Base-by-base conservation (phyloP, 345 rosid genomes). In the Populus tremula region DNA sequence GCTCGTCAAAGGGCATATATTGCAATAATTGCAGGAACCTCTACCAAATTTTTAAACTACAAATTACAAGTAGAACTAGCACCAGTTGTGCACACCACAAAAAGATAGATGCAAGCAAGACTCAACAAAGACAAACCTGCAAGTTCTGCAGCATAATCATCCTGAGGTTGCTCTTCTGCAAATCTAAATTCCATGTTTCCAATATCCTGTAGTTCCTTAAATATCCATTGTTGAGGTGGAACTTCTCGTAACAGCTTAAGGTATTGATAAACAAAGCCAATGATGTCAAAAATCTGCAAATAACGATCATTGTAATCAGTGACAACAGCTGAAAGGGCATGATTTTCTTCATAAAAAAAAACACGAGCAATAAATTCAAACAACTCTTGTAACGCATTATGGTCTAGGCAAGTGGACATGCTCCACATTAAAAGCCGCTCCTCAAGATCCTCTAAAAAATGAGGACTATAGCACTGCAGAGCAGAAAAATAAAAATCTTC, bases 161-260 rank as follows among this genome's bases (percentile, higher is more conserved):
- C 99, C 82, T 91, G 98, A 78, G 97, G 89, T 85, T 90, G 92
- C 82, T 96, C 96, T 89, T 96, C 99, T 41, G 96, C 93, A 88
- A 90, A 96, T 79, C 89, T 89, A 53, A 96, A 93, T 78, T 92
- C 98, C 94, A 96, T 87, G 86, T 92, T 92, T 54, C 90, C 94
- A 82, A 96, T 96, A 87, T 92, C 93, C 80, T 96, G 96, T 75
- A 96, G 91, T 83, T 96, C 99, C 87, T 93, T 92, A 80, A 93
- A 96, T 86, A 96, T 93, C 99, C 99, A 92, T 85, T 92, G 90
- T 86, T 94, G 96, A 54, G 98, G 99, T 82, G 95, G 78, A 74
- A 75, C 85, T 82, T 88, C 85, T 63, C 89, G 86, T 84, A 96
- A 80, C 72, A 91, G 77, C 80, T 92, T 92, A 72, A 96, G 88